These are phyloP conservation scores for Cyberlindnera meyerae DNA, from an alignment of 805 yeast species.

Conservation along the genomic window DNA sequence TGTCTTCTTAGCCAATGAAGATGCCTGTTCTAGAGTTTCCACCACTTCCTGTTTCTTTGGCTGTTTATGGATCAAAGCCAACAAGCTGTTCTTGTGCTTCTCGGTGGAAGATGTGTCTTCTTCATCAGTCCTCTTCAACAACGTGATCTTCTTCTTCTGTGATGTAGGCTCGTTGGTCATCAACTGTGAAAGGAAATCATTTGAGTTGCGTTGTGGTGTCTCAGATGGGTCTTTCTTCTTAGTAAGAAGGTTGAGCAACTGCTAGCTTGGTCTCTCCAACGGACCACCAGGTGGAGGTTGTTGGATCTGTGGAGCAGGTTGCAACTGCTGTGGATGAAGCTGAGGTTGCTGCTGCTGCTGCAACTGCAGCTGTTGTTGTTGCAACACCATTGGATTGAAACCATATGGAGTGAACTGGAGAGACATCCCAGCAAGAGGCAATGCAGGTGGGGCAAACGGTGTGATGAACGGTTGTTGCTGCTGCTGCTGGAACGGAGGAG, in stretches of 20 bases:
- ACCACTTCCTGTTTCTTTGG: too few relatives aligned
- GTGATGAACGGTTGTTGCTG: constrained; percentile 19
- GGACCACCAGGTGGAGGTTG: constrained; percentile 36
- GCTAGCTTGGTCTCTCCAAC: constrained; percentile 35
- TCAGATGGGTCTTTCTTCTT: constrained; percentile 23
- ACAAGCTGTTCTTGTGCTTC: constrained; percentile 18
- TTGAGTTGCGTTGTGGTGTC: constrained; percentile 6
- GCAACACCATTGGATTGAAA: constrained; percentile 11
- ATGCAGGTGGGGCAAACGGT: constrained; percentile 21
- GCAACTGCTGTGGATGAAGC: too few relatives aligned
- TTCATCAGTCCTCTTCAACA: constrained; percentile 4
- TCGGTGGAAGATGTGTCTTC: constrained; percentile 2
- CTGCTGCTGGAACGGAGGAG: constrained; percentile 17
- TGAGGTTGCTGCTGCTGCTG: too few relatives aligned
- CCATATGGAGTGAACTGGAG: constrained; percentile 8
- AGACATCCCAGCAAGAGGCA: constrained; percentile 5
- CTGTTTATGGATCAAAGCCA: constrained; percentile 18
- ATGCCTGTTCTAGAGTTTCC: too few relatives aligned
- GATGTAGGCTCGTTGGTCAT: constrained; percentile 5
- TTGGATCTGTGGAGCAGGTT: constrained; percentile 12
- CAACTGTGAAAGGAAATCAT: constrained; percentile 14
- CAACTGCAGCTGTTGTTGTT: constrained; percentile 13
- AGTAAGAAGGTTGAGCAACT: constrained; percentile 39
- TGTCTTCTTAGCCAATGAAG: too few relatives aligned
- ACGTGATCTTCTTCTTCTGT: constrained; percentile 3